Base-by-base conservation (phyloP, 768 basidiomycete species). In the Serendipita indica region DNA sequence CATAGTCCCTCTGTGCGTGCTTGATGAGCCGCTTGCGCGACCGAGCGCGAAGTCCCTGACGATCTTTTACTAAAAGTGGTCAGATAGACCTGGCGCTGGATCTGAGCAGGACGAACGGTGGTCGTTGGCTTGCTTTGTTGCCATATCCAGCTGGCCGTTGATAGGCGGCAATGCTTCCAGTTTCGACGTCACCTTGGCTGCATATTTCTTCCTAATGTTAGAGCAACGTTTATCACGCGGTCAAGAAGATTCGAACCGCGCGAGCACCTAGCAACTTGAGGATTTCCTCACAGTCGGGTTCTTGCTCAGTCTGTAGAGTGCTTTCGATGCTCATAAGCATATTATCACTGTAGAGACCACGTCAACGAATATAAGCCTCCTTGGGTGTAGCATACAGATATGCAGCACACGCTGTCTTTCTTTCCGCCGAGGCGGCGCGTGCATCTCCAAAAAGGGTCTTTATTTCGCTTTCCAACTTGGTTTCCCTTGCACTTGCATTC, bases 11-110 rank as follows among this genome's bases (percentile, higher is more conserved):
- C 22, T 33, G 20, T n/a, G 49, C 49, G 32, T 28, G n/a, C n/a
- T 54, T 54, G 16, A 27, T n/a, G 32, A 54, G 49, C 10, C 49
- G 49, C 49, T 54, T 54, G 3, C 49, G 49, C n/a, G 49, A 54
- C 22, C 32, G 49, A 16, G 25, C 30, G n/a, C 49, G 49, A 30
- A 54, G 49, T 18, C 30, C 22, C n/a, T 33, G 22, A 18, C 32
- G 49, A n/a, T 54, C 49, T 18, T 28, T 33, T 28, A 54, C 49
- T 54, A 54, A 27, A 16, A 54, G 7, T n/a, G 4, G 25, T 28
- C 16, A 54, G 49, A 30, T 54, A 25, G 49, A 27, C 22, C n/a
- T n/a, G n/a, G n/a, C n/a, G n/a, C n/a, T n/a, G n/a, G n/a, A n/a
- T n/a, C n/a, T n/a, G 49, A 54, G 20, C 16, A 30, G n/a, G 30